Evolutionary conservation across 805 yeast species (phyloP), one percentile per base, ranked within the genome.

Genomic region (Yueomyces sp.): DNA sequence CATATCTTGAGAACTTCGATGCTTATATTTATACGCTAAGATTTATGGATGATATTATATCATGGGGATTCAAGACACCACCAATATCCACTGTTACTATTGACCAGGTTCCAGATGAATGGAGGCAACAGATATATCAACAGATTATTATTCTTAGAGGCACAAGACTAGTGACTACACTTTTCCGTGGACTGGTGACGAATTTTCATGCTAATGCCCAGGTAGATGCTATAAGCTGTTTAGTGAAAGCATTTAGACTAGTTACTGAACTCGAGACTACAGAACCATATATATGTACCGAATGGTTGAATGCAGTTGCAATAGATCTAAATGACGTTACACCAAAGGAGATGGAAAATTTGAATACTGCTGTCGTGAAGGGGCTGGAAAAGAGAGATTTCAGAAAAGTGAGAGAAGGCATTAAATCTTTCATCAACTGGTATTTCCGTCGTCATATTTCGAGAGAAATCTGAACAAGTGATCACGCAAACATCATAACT

Each of bases 31-130:
- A 86, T 2, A 75, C 81, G 26, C 64, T 88, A 45, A 87, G 85
- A 55, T 86, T 76, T 59, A 62, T 88, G 51, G 80, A 85, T 50
- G 98, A 92, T 59, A 68, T 86, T 34, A 63, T 84, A 27, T 75
- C 87, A 5, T 88, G 94, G 90, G 95, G 95, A 1, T 76, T 81
- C 50, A 80, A 73, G 29, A 67, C 74, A 7, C 87, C 95, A 2
- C 95, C 96, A 4, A 71, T 84, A 26, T 81, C 94, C 5, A 72
- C 81, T 37, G 70, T 74, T 43, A 70, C 60, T 6, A 43, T 60
- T n/a, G 74, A 70, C 26, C 64, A 64, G 26, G 74, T 78, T 38
- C 79, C 82, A 8, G 69, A 66, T n/a, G 68, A 67, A 38, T 73
- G 83, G 49, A 72, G 74, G 45, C 55, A 60, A 28, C 69, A 70